phyloP scores from a whole-genome alignment of 805 yeast species.

The Schizosaccharomyces osmophilus region DNA sequence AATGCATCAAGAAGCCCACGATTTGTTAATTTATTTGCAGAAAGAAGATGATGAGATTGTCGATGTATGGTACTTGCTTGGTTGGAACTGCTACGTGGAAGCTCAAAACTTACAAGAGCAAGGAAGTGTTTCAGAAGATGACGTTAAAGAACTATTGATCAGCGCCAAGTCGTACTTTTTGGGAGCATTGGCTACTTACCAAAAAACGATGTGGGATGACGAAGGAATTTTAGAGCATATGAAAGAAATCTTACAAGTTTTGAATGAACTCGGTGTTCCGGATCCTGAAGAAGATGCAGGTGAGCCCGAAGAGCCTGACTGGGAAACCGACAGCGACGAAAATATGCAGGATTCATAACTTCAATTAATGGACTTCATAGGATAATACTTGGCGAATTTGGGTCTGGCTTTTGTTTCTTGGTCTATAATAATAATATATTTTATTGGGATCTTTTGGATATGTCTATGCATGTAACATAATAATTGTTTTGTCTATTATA shows the following conservation, averaged over 20 bases:
- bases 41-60: constrained; percentile 42
- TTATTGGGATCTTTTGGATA: neutral
- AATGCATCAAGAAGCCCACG: constrained; percentile 29
- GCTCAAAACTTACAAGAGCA: neutral
- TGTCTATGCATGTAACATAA: no score
- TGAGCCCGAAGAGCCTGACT: constrained; percentile 9
- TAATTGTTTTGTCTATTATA: no score
- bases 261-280: neutral
- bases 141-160: neutral
- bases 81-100: constrained; percentile 29
- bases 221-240: constrained; percentile 1
- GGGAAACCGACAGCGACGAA: neutral
- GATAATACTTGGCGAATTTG: no score
- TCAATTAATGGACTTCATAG: neutral
- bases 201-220: constrained; percentile 1
- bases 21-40: neutral
- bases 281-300: constrained; percentile 3
- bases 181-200: neutral
- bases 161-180: neutral
- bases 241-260: neutral
- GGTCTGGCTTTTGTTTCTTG: neutral
- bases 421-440: neutral
- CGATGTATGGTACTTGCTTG: constrained; percentile 61
- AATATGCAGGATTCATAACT: neutral
- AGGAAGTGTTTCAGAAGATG: neutral